A percentile compares a stretch with the other conserved stretches of the same genome.
phyloP scores from a whole-genome alignment of 352 stramenopile genomes.

The Phytopythium montanum region DNA sequence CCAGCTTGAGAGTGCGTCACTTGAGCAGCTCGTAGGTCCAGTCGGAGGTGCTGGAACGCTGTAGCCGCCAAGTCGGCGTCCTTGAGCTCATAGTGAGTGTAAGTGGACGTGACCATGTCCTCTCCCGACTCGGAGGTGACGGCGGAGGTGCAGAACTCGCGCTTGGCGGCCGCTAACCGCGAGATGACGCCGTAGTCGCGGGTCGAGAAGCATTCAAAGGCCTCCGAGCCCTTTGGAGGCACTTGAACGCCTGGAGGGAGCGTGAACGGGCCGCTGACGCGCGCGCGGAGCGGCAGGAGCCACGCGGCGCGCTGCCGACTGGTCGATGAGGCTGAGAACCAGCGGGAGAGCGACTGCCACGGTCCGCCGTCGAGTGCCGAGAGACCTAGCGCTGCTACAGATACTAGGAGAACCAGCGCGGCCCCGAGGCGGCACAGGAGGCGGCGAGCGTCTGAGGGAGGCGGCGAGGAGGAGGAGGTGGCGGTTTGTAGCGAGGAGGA shows the following conservation, averaged over 20 bases:
- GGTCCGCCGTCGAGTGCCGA: no score
- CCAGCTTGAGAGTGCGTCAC: slow-evolving; percentile 22
- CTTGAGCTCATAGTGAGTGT: slow-evolving; percentile 15
- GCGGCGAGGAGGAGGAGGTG: neutral
- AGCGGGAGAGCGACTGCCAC: neutral
- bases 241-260: neutral
- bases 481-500: neutral
- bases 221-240: neutral
- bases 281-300: neutral
- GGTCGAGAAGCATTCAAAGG: slow-evolving; percentile 8
- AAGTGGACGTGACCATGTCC: slow-evolving; percentile 3
- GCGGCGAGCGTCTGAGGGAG: neutral
- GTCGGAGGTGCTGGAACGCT: slow-evolving; percentile 15
- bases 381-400: no score
- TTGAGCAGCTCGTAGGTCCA: slow-evolving; percentile 16
- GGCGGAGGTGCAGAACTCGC: slow-evolving; percentile 11
- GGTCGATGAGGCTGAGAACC: neutral
- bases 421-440: neutral
- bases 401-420: no score
- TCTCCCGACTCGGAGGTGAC: neutral
- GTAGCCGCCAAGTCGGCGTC: slow-evolving; percentile 15
- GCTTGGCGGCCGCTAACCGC: slow-evolving; percentile 12
- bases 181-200: slow-evolving; percentile 23
- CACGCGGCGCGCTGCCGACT: neutral
- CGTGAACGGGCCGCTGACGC: neutral